Conservation (phyloP, 108 stramenopile genomes). For the Heterococcus sp. region DNA sequence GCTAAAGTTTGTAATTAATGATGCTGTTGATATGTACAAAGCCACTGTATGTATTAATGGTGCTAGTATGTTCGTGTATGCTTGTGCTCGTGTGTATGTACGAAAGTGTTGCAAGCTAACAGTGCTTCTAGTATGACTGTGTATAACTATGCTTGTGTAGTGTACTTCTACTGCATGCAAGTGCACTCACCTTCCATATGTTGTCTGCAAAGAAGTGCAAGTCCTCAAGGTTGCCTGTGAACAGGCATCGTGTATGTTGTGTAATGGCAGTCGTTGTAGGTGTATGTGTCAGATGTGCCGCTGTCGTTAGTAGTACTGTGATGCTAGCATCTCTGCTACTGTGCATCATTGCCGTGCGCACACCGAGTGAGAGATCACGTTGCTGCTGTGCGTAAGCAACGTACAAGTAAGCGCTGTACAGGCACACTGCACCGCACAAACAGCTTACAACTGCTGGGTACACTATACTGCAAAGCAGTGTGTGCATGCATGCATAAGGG, state of each 20-base stretch:
- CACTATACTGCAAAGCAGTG: background rate
- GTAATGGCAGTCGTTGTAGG: background rate
- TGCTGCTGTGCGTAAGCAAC: background rate
- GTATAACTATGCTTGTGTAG: too few species aligned
- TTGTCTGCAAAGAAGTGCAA: constrained; percentile 96
- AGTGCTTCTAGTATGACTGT: too few species aligned
- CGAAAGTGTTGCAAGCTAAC: too few species aligned
- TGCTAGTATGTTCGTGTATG: too few species aligned
- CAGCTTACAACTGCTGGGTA: background rate
- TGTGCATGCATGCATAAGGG: too few species aligned
- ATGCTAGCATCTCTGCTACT: background rate
- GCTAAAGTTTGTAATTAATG: too few species aligned
- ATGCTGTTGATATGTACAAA: too few species aligned
- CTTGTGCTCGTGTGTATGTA: too few species aligned
- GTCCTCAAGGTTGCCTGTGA: constrained; percentile 55
- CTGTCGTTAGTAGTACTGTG: background rate
- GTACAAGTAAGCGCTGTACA: too few species aligned
- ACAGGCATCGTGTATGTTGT: background rate
- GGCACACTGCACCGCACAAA: background rate
- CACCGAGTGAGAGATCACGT: background rate
- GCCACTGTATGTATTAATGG: too few species aligned
- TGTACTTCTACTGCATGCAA: too few species aligned
- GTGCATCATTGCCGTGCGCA: background rate
- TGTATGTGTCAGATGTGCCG: background rate
- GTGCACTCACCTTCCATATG: too few species aligned